phyloP scores from a whole-genome alignment of 768 basidiomycete species.

The Auriscalpium orientale region DNA sequence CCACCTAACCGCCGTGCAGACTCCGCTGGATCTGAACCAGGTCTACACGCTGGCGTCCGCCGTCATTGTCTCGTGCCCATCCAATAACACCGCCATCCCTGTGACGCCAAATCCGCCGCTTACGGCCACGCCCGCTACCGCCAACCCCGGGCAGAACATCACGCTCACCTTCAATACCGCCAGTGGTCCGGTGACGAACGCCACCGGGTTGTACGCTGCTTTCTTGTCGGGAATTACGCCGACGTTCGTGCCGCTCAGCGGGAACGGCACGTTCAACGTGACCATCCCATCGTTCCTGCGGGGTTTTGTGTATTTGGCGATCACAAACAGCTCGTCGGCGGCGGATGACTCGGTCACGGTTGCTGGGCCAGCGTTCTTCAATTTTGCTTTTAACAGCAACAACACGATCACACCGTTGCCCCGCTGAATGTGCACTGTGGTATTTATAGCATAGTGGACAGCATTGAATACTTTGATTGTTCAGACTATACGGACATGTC shows the following conservation, averaged over 20 bases:
- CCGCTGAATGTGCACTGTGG: background rate
- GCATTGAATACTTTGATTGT: no score
- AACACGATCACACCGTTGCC: background rate
- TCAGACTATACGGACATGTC: no score
- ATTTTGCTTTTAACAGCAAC: background rate
- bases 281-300: background rate
- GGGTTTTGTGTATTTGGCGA: background rate
- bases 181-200: background rate
- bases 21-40: conserved; percentile 24
- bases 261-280: background rate
- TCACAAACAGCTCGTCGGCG: background rate
- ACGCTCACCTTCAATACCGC: conserved; percentile 17
- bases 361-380: background rate
- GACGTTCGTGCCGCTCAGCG: background rate
- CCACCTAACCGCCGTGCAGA: background rate
- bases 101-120: conserved; percentile 42
- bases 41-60: conserved; percentile 39
- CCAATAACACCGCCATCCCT: conserved; percentile 40
- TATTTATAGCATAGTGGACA: no score
- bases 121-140: conserved; percentile 21
- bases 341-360: background rate
- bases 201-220: background rate
- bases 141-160: conserved; percentile 25
- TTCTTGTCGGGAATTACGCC: background rate
- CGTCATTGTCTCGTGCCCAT: conserved; percentile 44